A percentile compares a stretch with the other conserved stretches of the same genome.
These are phyloP conservation scores for Jaminaea rosea DNA, from an alignment of 1,284 basidiomycete genomes.

Conservation along the genomic window DNA sequence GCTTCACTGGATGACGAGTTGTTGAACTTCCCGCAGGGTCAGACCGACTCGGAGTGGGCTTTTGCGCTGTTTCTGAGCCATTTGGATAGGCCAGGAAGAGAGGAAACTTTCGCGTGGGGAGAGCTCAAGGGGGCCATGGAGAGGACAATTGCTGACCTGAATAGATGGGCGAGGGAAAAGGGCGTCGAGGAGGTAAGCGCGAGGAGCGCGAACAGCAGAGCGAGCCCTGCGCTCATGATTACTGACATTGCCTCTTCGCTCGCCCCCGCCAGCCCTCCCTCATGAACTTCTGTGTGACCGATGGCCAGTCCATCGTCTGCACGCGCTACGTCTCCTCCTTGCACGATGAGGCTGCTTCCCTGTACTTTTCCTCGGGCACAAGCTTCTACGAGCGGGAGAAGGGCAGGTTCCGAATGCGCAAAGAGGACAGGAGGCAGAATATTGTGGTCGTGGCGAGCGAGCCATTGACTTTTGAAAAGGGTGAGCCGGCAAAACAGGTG, in stretches of 20 bases:
- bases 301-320: constrained; percentile 83
- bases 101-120: constrained; percentile 18
- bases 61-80: constrained; percentile 40
- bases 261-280: constrained; percentile 62
- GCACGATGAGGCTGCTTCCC: constrained; percentile 80
- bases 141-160: constrained; percentile 34
- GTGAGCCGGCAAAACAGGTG: constrained; percentile 48
- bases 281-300: constrained; percentile 93
- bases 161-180: constrained; percentile 28
- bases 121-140: constrained; percentile 33
- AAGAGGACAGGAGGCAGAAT: constrained; percentile 83
- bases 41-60: constrained; percentile 39
- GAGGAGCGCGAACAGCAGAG: not conserved
- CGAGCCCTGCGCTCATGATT: not conserved
- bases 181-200: constrained; percentile 20
- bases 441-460: constrained; percentile 65
- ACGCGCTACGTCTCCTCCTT: constrained; percentile 88
- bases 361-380: constrained; percentile 93
- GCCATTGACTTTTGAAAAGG: constrained; percentile 58
- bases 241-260: not conserved
- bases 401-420: constrained; percentile 53
- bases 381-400: constrained; percentile 69
- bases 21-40: constrained; percentile 37
- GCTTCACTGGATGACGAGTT: constrained; percentile 28
- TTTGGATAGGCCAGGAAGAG: constrained; percentile 17